A percentile compares a stretch with the other conserved stretches of the same genome.
These are phyloP conservation scores for Immersiella caudata DNA, from an alignment of 495 filamentous ascomycete species.

Conservation along the genomic window DNA sequence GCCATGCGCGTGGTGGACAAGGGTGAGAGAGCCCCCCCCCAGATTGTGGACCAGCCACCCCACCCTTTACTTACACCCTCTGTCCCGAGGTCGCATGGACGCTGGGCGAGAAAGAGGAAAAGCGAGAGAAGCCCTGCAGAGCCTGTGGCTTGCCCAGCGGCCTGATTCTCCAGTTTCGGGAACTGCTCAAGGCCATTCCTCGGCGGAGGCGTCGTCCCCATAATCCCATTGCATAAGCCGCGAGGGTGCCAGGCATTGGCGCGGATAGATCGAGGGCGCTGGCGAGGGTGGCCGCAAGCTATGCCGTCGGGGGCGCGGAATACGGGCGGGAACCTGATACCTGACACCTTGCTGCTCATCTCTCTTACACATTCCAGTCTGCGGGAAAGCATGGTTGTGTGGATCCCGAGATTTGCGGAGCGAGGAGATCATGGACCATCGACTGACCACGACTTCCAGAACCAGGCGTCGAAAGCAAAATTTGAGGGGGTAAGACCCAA, in stretches of 20 bases:
- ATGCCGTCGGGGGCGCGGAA: constrained; percentile 8
- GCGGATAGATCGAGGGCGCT: constrained; percentile 2
- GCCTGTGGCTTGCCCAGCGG: constrained; percentile 11
- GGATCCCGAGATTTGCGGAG: constrained; percentile 23
- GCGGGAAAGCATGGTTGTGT: constrained; percentile 11
- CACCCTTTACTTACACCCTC: constrained; percentile 15
- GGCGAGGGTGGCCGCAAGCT: not conserved
- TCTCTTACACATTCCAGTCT: constrained; percentile 16
- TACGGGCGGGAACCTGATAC: constrained; percentile 4
- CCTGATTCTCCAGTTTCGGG: not conserved
- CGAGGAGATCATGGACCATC: constrained; percentile 18
- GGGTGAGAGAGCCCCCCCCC: not conserved
- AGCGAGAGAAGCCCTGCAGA: constrained; percentile 1
- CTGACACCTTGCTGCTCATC: constrained; percentile 16
- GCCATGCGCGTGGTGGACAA: constrained; percentile 14
- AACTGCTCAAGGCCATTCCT: constrained; percentile 12
- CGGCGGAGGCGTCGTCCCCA: not conserved
- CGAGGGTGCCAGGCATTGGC: constrained; percentile 7
- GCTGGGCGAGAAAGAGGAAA: constrained; percentile 6
- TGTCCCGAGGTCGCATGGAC: constrained; percentile 28
- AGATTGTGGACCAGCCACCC: constrained; percentile 7
- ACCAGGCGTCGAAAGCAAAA: constrained; percentile 11
- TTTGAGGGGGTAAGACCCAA: constrained; percentile 18
- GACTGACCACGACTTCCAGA: constrained; percentile 5
- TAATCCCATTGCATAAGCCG: constrained; percentile 10